Evolutionary conservation across 768 basidiomycete species (phyloP).

Genomic region (Serendipita sp.): DNA sequence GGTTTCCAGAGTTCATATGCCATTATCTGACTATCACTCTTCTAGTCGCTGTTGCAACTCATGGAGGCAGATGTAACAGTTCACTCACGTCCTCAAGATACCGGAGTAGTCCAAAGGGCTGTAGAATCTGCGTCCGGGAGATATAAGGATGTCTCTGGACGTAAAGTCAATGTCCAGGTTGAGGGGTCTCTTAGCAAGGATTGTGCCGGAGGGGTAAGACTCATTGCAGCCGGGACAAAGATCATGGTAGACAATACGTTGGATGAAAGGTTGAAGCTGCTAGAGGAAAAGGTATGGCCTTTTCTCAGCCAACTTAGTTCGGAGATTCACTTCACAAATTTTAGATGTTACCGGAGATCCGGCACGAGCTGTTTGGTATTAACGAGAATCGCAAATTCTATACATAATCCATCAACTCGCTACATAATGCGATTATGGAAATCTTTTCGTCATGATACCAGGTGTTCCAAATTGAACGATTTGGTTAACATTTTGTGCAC

Average conservation of each 20-base stretch:
- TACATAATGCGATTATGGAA: background rate
- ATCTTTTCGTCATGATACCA: no score
- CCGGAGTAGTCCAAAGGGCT: conserved; percentile 42
- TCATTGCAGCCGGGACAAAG: conserved; percentile 51
- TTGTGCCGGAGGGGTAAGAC: conserved; percentile 71
- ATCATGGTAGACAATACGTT: conserved; percentile 91
- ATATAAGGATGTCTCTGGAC: conserved; percentile 69
- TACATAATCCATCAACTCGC: conserved; percentile 17
- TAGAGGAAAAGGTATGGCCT: conserved; percentile 69
- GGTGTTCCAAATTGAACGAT: no score
- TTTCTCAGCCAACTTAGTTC: background rate
- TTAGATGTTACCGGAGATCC: conserved; percentile 92
- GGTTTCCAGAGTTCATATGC: background rate
- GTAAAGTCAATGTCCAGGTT: conserved; percentile 39
- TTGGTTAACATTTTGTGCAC: no score
- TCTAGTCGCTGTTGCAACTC: conserved; percentile 56
- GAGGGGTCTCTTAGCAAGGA: conserved; percentile 50
- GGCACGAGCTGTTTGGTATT: conserved; percentile 71
- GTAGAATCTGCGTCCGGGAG: conserved; percentile 42
- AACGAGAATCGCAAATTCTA: conserved; percentile 91
- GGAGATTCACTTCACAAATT: background rate
- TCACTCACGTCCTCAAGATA: conserved; percentile 51
- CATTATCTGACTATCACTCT: background rate
- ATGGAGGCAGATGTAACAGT: conserved; percentile 61
- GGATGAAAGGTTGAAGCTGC: conserved; percentile 72